Evolutionary conservation across 192 early-diverging fungal species (phyloP).

Genomic region (Haplosporangium gracile): DNA sequence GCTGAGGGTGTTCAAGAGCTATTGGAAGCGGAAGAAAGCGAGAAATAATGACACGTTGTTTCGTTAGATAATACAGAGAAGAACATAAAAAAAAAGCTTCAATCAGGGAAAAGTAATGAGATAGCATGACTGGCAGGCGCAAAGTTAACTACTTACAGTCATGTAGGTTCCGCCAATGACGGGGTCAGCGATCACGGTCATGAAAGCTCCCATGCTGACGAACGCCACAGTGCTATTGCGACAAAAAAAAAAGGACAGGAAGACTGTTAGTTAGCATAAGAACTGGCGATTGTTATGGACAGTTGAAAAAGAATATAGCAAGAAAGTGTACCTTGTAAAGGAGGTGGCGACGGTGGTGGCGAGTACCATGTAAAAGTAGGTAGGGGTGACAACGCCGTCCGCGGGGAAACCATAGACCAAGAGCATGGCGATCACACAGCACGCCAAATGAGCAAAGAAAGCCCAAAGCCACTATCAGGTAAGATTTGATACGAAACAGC

Average conservation of each 20-base stretch:
- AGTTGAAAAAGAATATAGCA: not conserved
- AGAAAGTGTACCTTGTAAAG: constrained; percentile 73
- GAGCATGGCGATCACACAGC: constrained; percentile 85
- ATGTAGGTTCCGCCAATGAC: constrained; percentile 90
- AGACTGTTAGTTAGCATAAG: not conserved
- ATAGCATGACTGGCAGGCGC: not conserved
- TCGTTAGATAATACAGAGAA: not conserved
- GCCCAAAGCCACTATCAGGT: constrained; percentile 84
- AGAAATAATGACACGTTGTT: not conserved
- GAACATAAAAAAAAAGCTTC: not conserved
- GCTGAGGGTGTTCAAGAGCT: constrained; percentile 91
- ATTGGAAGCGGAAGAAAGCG: not conserved
- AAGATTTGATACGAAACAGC: not conserved
- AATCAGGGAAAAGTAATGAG: not conserved
- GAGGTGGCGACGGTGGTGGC: constrained; percentile 84
- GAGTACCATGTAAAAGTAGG: constrained; percentile 87
- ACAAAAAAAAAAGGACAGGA: constrained; percentile 1
- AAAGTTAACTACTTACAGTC: constrained; percentile 53
- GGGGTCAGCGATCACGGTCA: constrained; percentile 96
- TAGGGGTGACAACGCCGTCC: constrained; percentile 67
- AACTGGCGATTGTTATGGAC: not conserved
- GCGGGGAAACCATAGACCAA: constrained; percentile 85
- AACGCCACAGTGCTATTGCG: constrained; percentile 64
- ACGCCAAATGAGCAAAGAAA: constrained; percentile 87
- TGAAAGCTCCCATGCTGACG: constrained; percentile 95